Evolutionary conservation across 352 stramenopile genomes (phyloP), one percentile per base, ranked within the genome.

Genomic region (Phytophthora foliorum): DNA sequence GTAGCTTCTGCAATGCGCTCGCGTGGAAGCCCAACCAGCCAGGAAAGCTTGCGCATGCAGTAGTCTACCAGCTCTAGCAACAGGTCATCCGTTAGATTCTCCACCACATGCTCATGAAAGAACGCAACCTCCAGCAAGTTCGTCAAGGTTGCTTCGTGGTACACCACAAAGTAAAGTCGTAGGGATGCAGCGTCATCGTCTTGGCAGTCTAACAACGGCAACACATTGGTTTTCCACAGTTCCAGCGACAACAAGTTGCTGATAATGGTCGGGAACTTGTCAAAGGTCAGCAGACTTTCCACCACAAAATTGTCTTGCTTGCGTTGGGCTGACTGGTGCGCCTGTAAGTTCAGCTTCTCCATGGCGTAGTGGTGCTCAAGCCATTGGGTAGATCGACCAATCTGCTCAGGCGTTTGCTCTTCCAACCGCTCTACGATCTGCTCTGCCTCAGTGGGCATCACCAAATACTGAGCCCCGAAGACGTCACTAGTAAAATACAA

Each of bases 11-110:
- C 70, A 59, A 96, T 88, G 10, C 74, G 70, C 14, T 87, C 71
- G 9, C 84, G 87, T 24, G 88, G 84, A 8, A 93, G 63, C 0
- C 77, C 64, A 48, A 94, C 84, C 5, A 98, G 74, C 81, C 90
- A 91, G 57, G 88, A 88, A 46, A 98, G 54, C 72, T 98, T 97
- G 24, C 95, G 86, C 67, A 93, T 86, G 57, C 85, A 97, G 63
- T 98, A 98, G 82, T 99, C 95, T n/a, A 98, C 63, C 6, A 98
- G 70, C 53, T 98, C 95, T n/a, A 98, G 58, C 42, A 98, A 72
- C 22, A 91, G 71, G 41, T 98, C 87, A 31, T 96, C 93, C n/a
- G 92, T 81, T 50, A 95, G 57, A 29, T 82, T 90, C 75, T 98
- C 90, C 16, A 97, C 71, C 8, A 95, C 81, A 55, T 97, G 91